phyloP scores from a whole-genome alignment of 179 eudicot species.

The Gypsophila paniculata region DNA sequence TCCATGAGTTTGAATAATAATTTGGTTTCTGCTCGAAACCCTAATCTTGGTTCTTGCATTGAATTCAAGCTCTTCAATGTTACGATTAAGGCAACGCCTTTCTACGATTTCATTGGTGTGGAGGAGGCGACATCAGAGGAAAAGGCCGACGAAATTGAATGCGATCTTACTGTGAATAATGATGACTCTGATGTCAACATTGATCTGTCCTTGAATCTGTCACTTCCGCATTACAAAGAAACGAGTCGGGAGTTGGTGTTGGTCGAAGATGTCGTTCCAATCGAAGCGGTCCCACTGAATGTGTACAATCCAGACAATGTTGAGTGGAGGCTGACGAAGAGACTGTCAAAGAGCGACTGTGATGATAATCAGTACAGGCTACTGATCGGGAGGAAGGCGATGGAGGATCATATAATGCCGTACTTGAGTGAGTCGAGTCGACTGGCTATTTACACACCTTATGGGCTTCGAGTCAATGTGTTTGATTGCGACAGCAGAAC shows the following conservation, averaged over 20 bases:
- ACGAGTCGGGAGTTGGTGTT: neutral
- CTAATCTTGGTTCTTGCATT: too few relatives aligned
- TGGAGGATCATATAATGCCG: neutral
- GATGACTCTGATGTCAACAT: too few relatives aligned
- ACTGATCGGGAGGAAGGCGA: neutral
- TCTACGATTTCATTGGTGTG: too few relatives aligned
- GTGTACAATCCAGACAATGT: neutral
- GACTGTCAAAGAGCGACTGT: neutral
- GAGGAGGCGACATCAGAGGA: too few relatives aligned
- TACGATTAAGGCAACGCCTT: too few relatives aligned
- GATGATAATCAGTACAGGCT: neutral
- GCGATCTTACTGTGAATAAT: too few relatives aligned
- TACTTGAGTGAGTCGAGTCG: neutral
- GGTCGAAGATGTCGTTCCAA: too few relatives aligned
- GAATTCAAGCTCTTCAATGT: too few relatives aligned
- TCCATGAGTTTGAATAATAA: too few relatives aligned
- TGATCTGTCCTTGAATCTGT: neutral
- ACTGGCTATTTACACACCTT: too few relatives aligned
- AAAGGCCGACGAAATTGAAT: too few relatives aligned
- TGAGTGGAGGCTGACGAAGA: neutral
- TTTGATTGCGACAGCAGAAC: neutral
- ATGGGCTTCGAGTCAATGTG: neutral
- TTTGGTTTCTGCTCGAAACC: too few relatives aligned
- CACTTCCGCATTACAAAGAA: neutral
- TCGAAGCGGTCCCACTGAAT: neutral